Percentiles rank a stretch among this genome's conserved stretches.
Evolutionary conservation across 2,329 filamentous ascomycete genomes (phyloP).

Genomic region (Sporothrix globosa): DNA sequence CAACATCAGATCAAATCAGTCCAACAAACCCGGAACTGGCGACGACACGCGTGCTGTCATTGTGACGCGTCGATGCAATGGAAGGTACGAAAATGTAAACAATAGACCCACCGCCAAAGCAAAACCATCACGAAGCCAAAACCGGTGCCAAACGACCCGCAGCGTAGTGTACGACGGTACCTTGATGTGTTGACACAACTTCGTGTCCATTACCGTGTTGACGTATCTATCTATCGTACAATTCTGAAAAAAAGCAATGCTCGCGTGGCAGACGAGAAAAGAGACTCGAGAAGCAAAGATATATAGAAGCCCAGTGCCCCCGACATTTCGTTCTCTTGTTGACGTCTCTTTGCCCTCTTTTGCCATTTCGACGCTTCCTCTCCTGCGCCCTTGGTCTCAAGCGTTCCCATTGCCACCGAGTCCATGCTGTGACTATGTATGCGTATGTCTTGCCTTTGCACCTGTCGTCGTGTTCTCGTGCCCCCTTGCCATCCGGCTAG

Average conservation of each 20-base stretch:
- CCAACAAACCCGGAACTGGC: neutral
- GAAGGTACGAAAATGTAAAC: neutral
- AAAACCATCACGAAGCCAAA: neutral
- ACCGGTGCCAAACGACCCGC: neutral
- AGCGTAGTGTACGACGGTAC: neutral
- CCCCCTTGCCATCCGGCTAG: neutral
- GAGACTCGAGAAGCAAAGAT: neutral
- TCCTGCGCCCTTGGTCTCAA: neutral
- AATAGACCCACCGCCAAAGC: neutral
- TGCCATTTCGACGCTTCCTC: neutral
- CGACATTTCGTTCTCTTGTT: neutral
- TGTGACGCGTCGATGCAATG: neutral
- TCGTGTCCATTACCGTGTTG: slow-evolving; percentile 10
- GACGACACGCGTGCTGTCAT: slow-evolving; percentile 8
- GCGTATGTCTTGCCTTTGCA: neutral
- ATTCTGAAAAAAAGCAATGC: slow-evolving; percentile 17
- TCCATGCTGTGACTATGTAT: neutral
- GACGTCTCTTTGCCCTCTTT: neutral
- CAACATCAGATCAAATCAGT: slow-evolving; percentile 11
- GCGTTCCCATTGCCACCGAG: neutral
- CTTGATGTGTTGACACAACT: neutral
- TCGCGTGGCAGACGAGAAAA: neutral
- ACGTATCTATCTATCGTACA: slow-evolving; percentile 22
- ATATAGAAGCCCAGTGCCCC: neutral
- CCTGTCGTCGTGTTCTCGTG: neutral